Conservation (phyloP, 495 filamentous ascomycete genomes). For the Terfezia claveryi region DNA sequence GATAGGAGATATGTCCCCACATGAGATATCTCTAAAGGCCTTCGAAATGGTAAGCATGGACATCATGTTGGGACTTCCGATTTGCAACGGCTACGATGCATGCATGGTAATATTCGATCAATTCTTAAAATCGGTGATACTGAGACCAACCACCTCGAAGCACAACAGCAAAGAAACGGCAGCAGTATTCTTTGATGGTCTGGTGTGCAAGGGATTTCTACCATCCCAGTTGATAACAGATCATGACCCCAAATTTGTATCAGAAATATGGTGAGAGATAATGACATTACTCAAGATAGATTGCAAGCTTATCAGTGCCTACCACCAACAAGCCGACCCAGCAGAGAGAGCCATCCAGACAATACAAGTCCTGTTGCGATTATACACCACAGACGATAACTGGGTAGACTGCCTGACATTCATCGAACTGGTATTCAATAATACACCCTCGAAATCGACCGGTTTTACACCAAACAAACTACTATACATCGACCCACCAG, state of each 20-base stretch:
- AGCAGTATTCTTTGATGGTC: neutral
- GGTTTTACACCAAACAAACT: neutral
- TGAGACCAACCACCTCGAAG: neutral
- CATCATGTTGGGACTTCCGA: neutral
- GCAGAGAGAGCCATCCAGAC: neutral
- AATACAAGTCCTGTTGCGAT: neutral
- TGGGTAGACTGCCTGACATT: neutral
- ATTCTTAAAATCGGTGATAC: neutral
- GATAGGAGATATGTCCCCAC: neutral
- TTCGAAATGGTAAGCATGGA: slow-evolving; percentile 1
- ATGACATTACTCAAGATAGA: neutral
- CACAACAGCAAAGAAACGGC: neutral
- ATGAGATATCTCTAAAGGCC: neutral
- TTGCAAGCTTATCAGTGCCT: neutral
- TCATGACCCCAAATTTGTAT: neutral
- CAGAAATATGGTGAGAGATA: neutral
- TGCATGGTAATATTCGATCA: neutral
- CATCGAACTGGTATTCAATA: neutral
- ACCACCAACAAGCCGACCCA: neutral
- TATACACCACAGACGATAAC: neutral
- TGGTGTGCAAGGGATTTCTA: neutral
- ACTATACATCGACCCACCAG: neutral
- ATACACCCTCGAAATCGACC: neutral
- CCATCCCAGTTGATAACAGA: neutral
- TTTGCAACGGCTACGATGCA: neutral